A percentile compares a stretch with the other conserved stretches of the same genome.
phyloP scores from a whole-genome alignment of 495 filamentous ascomycete genomes.

The Pseudevernia furfuracea region DNA sequence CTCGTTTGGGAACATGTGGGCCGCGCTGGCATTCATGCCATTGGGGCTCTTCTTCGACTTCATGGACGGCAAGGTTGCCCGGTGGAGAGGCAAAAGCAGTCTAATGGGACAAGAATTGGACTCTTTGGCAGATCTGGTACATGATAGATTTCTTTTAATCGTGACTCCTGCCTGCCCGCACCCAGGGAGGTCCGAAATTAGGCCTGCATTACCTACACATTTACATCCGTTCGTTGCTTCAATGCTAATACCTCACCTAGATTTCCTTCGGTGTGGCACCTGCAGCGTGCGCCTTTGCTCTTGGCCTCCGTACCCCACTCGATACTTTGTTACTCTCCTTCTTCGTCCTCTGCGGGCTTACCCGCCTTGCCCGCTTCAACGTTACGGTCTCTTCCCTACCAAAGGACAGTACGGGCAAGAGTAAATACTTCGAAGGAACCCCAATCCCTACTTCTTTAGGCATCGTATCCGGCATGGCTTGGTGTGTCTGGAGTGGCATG shows the following conservation, averaged over 20 bases:
- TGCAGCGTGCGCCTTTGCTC: conserved; percentile 75
- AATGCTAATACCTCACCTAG: conserved; percentile 37
- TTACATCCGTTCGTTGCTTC: background rate
- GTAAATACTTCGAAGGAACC: conserved; percentile 90
- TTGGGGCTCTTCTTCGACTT: conserved; percentile 97
- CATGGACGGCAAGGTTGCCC: conserved; percentile 92
- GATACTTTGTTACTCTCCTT: conserved; percentile 80
- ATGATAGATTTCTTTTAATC: conserved; percentile 11
- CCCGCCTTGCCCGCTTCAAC: conserved; percentile 92
- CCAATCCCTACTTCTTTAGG: conserved; percentile 85
- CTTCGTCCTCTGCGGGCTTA: conserved; percentile 93
- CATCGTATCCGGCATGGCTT: conserved; percentile 78
- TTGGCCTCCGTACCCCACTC: conserved; percentile 77
- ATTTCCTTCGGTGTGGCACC: conserved; percentile 94
- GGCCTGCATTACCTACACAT: background rate
- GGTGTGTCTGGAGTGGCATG: conserved; percentile 77
- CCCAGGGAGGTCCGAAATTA: background rate
- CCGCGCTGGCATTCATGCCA: conserved; percentile 80
- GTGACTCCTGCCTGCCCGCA: background rate
- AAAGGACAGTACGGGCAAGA: conserved; percentile 86
- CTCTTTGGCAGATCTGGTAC: conserved; percentile 92
- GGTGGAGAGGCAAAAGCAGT: conserved; percentile 91
- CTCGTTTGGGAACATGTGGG: conserved; percentile 60
- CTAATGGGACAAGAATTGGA: conserved; percentile 98
- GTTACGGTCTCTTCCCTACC: conserved; percentile 82